Evolutionary conservation across 306 rosid genomes (phyloP), one percentile per base, ranked within the genome.

Genomic region (Quercus alba): DNA sequence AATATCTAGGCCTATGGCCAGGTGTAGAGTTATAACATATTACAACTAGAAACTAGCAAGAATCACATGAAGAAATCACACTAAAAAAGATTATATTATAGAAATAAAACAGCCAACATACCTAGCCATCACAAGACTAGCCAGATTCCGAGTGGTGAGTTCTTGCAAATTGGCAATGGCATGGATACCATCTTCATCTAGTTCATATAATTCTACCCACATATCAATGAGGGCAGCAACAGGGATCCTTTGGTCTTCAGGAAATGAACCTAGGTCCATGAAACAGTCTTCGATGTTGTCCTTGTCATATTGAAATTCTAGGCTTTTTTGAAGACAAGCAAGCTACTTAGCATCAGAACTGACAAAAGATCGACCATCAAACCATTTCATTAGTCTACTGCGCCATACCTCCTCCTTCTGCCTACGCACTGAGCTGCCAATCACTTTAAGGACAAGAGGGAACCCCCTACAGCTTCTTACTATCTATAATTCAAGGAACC

Each of bases 401-500:
- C 23, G 44, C 93, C 97, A 88, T 56, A 75, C 61, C 49, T 18
- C 75, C 8, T 19, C 63, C 4, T 67, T 3, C 75, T 80, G 6
- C 58, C 84, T 23, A 2, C 83, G 31, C 4, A 90, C 84, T 18
- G 95, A 84, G 64, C 69, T 41, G 4, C 89, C 97, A 23, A 46
- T 81, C 57, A 84, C 84, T 62, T 44, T 75, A 69, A 93, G 87
- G 2, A 88, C 97, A 57, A 91, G 81, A 2, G 97, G 93, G 51
- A 81, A 86, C 49, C 86, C 90, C 28, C 85, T 67, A 17, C 90
- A 89, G 30, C 84, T 80, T 80, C 66, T 75, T 56, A 84, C 89
- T 79, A 89, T 86, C 97, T 90, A 85, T 74, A 88, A 72, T 76
- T 64, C 19, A 59, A 28, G 51, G 26, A 13, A 35, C 15, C 52